Evolutionary conservation across 805 yeast species (phyloP), one percentile per base, ranked within the genome.

Genomic region (Schizosaccharomyces octosporus): DNA sequence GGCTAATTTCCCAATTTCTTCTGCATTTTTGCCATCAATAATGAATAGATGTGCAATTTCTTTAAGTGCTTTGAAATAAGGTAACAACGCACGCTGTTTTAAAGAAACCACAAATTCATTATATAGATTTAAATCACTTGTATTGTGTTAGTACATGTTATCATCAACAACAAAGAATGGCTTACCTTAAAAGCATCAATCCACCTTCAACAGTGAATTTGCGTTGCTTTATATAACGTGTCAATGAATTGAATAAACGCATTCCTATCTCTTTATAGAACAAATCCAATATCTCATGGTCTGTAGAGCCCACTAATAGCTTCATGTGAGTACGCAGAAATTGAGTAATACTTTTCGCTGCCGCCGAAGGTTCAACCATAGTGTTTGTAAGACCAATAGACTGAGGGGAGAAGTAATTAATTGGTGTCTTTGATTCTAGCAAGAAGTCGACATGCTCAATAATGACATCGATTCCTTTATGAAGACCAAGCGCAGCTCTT

Each of bases 211-310:
- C 82, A 3, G 94, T 85, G 0, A 90, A 80, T 0, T 82, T 79
- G 67, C 82, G 81, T 60, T 79, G 76, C 66, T 88, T 87, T 62
- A 93, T 76, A 62, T 85, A 80, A 68, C 87, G 88, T 54, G 87
- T 85, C 36, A 93, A 73, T 0, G 82, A 75, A 48, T 79, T 81
- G 67, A 87, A 87, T 63, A 93, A 83, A 55, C 97, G 71, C 69
- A 87, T 86, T 0, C 95, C 95, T 42, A 90, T 82, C 67, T 93
- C 98, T 68, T 89, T 95, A 66, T 89, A 93, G 68, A 88, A 93
- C 0, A 90, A 94, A 66, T 89, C 97, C 31, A 89, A 78, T 13
- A 94, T 83, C 0, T 87, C 79, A 68, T 84, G 86, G 62, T 90
- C 97, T 0, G 96, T 86, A 4, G 93, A 79, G 1, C 88, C 95